Conservation (phyloP, 176 grass and related monocot species). For the Luzula sylvatica region DNA sequence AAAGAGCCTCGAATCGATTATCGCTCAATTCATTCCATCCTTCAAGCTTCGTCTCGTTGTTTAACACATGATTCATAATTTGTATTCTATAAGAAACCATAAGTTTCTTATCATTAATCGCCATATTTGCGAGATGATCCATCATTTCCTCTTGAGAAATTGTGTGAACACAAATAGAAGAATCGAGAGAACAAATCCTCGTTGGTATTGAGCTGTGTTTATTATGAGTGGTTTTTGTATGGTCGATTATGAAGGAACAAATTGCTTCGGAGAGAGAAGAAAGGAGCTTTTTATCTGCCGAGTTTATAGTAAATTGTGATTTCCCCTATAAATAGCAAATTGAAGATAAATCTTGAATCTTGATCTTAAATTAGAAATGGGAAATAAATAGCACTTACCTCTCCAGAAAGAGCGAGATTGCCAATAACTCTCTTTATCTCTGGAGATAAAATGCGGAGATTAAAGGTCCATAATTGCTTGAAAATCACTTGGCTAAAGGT, state of each 20-base stretch:
- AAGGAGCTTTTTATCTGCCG: constrained; percentile 58
- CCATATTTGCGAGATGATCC: constrained; percentile 42
- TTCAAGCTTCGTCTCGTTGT: constrained; percentile 41
- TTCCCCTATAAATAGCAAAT: constrained; percentile 25
- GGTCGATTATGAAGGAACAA: constrained; percentile 42
- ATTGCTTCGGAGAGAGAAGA: constrained; percentile 66
- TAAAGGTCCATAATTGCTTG: constrained; percentile 46
- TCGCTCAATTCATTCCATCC: constrained; percentile 48
- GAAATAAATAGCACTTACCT: constrained; percentile 26
- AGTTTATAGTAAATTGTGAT: constrained; percentile 35
- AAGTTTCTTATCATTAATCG: constrained; percentile 36
- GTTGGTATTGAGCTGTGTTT: constrained; percentile 17
- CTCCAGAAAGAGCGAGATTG: constrained; percentile 35
- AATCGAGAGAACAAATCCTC: constrained; percentile 56
- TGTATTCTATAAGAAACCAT: constrained; percentile 63
- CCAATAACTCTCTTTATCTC: constrained; percentile 36
- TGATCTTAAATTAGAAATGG: background rate
- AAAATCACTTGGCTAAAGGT: constrained; percentile 74
- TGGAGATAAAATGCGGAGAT: constrained; percentile 39
- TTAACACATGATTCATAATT: constrained; percentile 36
- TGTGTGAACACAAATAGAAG: constrained; percentile 49
- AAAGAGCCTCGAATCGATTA: constrained; percentile 66
- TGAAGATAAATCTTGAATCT: constrained; percentile 22
- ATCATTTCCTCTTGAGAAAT: constrained; percentile 43
- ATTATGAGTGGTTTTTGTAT: constrained; percentile 27